These are phyloP conservation scores for Arthroderma sp. DNA, from an alignment of 2,329 filamentous ascomycete genomes.

Conservation along the genomic window DNA sequence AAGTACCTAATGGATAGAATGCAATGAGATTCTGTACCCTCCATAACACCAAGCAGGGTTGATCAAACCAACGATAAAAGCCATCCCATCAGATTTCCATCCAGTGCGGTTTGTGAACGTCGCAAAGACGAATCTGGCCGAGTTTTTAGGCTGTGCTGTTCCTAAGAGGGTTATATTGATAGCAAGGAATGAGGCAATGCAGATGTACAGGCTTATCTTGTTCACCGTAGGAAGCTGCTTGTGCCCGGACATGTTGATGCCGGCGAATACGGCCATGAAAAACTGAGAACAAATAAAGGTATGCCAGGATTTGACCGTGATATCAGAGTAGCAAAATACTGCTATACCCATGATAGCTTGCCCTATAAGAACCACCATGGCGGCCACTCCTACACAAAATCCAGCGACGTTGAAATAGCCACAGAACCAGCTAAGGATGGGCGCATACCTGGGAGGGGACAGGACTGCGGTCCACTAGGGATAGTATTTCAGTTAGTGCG, in stretches of 20 bases:
- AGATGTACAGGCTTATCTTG: not conserved
- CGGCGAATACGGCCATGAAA: not conserved
- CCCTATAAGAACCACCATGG: not conserved
- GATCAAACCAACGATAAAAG: slow-evolving; percentile 39
- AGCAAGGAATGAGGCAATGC: not conserved
- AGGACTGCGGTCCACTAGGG: not conserved
- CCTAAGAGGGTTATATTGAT: not conserved
- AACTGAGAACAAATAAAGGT: not conserved
- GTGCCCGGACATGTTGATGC: not conserved
- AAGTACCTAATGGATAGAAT: slow-evolving; percentile 4
- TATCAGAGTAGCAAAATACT: not conserved
- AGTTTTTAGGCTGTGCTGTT: not conserved
- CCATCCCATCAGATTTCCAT: slow-evolving; percentile 34
- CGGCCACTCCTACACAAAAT: not conserved
- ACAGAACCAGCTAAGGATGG: slow-evolving; percentile 1
- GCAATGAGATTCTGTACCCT: slow-evolving; percentile 23
- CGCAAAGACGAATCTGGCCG: slow-evolving; percentile 36
- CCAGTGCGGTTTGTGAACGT: slow-evolving; percentile 39
- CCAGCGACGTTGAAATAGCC: not conserved
- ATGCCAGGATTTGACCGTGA: not conserved
- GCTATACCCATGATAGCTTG: not conserved
- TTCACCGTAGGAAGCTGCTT: not conserved
- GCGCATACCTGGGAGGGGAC: not conserved
- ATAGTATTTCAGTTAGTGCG: too few species aligned
- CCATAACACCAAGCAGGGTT: slow-evolving; percentile 17